Evolutionary conservation across 1,139 yeast genomes (phyloP).

Genomic region (Geotrichum europaeum): DNA sequence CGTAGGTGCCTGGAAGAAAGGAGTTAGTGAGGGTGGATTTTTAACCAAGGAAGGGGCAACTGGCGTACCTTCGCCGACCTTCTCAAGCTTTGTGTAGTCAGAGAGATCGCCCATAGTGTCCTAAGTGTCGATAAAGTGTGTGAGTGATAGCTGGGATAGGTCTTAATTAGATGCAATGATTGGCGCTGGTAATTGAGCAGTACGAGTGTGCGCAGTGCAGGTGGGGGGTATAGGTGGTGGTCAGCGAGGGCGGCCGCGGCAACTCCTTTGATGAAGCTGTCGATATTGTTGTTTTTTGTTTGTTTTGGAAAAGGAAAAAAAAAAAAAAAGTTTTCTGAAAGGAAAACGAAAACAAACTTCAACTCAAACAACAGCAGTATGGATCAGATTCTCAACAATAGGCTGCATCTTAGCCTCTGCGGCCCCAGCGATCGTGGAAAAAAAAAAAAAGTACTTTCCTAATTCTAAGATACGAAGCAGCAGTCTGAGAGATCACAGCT

Average conservation of each 20-base stretch:
- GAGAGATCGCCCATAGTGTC: slow-evolving; percentile 69
- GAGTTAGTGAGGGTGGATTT: background rate
- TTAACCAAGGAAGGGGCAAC: slow-evolving; percentile 6
- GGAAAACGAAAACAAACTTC: background rate
- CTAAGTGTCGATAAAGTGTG: background rate
- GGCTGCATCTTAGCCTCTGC: background rate
- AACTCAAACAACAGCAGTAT: background rate
- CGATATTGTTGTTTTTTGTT: background rate
- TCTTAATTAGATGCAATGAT: background rate
- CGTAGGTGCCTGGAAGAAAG: slow-evolving; percentile 62
- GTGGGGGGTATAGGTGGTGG: background rate
- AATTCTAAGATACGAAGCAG: background rate
- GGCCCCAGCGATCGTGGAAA: background rate
- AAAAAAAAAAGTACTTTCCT: background rate
- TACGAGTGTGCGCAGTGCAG: background rate
- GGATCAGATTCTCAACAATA: background rate
- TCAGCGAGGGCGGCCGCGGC: background rate
- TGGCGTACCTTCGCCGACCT: slow-evolving; percentile 81
- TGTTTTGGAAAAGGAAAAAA: background rate
- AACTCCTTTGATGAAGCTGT: background rate
- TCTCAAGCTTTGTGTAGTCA: slow-evolving; percentile 89
- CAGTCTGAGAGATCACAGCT: background rate
- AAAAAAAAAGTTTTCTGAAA: background rate
- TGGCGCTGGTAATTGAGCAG: background rate
- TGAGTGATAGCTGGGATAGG: background rate